Percentiles rank a stretch among this genome's conserved stretches.
Evolutionary conservation across 2,329 filamentous ascomycete species (phyloP).

Genomic region (Fusarium paranaense): DNA sequence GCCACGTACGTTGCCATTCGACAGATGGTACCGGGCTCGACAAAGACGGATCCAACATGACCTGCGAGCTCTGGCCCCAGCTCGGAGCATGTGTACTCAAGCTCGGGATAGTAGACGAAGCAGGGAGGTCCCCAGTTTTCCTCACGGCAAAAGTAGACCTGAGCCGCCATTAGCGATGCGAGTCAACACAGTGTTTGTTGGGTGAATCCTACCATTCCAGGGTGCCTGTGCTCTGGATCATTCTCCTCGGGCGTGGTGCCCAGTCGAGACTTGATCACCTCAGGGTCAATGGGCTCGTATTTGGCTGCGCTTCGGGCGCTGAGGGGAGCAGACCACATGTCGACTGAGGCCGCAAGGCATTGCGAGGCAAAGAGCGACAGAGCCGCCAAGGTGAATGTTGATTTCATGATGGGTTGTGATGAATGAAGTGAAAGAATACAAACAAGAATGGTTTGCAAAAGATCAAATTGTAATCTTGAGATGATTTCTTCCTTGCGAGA

Average conservation of each 20-base stretch:
- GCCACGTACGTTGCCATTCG: constrained; percentile 36
- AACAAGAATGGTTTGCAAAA: background rate
- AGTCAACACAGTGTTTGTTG: background rate
- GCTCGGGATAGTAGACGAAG: constrained; percentile 37
- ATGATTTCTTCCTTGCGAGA: background rate
- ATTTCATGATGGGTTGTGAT: constrained; percentile 33
- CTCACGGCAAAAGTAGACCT: constrained; percentile 44
- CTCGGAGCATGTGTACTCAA: constrained; percentile 41
- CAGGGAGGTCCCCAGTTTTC: constrained; percentile 44
- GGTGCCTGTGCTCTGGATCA: constrained; percentile 19
- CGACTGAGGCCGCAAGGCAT: constrained; percentile 35
- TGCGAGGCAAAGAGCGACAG: constrained; percentile 23
- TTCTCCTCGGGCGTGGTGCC: constrained; percentile 35
- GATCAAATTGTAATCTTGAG: background rate
- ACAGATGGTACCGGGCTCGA: constrained; percentile 41
- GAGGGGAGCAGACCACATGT: constrained; percentile 38
- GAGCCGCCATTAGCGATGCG: constrained; percentile 9
- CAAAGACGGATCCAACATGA: constrained; percentile 42
- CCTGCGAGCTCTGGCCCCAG: constrained; percentile 31
- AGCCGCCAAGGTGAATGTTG: constrained; percentile 8
- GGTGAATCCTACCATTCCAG: constrained; percentile 29
- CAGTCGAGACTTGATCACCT: constrained; percentile 37
- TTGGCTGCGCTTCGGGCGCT: constrained; percentile 19
- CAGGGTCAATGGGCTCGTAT: constrained; percentile 32
- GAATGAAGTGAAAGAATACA: background rate